phyloP scores from a whole-genome alignment of 1,139 yeast genomes.

The Hyphopichia buzzinii region DNA sequence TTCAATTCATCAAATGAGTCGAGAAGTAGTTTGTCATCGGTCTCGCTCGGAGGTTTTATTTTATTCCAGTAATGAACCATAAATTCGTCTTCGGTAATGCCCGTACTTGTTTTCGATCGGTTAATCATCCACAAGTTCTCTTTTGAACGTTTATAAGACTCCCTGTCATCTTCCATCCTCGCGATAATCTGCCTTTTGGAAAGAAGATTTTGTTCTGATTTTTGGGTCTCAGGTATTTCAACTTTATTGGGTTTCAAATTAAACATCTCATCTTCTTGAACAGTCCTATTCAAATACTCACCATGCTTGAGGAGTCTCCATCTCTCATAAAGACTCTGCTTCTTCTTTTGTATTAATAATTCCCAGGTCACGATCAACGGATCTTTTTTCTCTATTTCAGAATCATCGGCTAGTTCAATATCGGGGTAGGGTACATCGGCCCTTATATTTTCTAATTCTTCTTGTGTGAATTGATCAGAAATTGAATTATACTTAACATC shows the following conservation, averaged over 20 bases:
- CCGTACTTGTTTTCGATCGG: slow-evolving; percentile 38
- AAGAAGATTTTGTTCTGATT: slow-evolving; percentile 19
- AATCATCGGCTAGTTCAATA: slow-evolving; percentile 21
- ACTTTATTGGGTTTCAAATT: slow-evolving; percentile 18
- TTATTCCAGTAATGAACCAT: slow-evolving; percentile 55
- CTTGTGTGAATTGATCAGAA: slow-evolving; percentile 26
- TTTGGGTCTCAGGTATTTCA: neutral
- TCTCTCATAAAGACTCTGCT: slow-evolving; percentile 52
- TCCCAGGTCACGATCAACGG: slow-evolving; percentile 48
- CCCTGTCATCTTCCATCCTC: slow-evolving; percentile 86
- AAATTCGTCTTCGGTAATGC: slow-evolving; percentile 56
- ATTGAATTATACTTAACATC: slow-evolving; percentile 26
- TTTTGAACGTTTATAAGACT: slow-evolving; percentile 74
- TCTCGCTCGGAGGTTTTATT: slow-evolving; percentile 41
- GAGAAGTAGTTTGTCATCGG: slow-evolving; percentile 41
- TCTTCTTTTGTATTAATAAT: slow-evolving; percentile 44
- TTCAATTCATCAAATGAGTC: slow-evolving; percentile 56
- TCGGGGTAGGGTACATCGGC: slow-evolving; percentile 34
- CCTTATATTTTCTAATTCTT: slow-evolving; percentile 35
- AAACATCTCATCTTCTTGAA: slow-evolving; percentile 32
- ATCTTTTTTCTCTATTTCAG: slow-evolving; percentile 19
- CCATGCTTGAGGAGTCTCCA: slow-evolving; percentile 31
- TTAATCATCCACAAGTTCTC: slow-evolving; percentile 73
- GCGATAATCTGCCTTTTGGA: slow-evolving; percentile 59
- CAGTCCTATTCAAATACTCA: slow-evolving; percentile 19